phyloP scores from a whole-genome alignment of 2,329 filamentous ascomycete species.

The Elsinoe fawcettii region DNA sequence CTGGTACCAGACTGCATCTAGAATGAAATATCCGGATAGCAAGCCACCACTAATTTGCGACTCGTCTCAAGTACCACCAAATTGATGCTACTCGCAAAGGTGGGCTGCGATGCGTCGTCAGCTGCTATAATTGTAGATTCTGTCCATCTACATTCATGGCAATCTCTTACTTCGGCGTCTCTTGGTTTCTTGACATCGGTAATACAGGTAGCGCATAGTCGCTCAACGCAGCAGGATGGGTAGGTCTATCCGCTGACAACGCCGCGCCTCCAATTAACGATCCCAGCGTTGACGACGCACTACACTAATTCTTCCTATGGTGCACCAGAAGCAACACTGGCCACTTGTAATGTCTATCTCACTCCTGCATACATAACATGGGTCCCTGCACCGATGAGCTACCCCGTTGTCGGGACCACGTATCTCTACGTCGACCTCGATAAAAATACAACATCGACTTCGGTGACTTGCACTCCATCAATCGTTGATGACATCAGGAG shows the following conservation, averaged over 20 bases:
- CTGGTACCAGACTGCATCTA: too few species aligned
- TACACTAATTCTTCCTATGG: not conserved
- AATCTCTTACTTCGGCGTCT: not conserved
- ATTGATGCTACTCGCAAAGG: not conserved
- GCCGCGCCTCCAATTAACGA: not conserved
- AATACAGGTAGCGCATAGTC: too few species aligned
- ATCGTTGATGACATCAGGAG: not conserved
- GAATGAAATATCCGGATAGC: too few species aligned
- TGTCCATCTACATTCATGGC: not conserved
- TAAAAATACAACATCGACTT: not conserved
- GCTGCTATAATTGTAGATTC: not conserved
- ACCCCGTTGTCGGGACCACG: not conserved
- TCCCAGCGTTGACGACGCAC: not conserved
- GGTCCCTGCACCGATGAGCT: not conserved
- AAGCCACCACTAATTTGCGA: not conserved
- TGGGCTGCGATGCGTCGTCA: not conserved
- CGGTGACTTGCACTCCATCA: slow-evolving; percentile 7
- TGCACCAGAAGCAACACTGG: not conserved
- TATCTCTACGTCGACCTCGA: slow-evolving; percentile 1
- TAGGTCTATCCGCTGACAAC: too few species aligned
- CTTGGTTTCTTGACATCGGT: too few species aligned
- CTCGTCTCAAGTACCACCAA: not conserved
- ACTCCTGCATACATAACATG: not conserved
- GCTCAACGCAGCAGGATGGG: too few species aligned
- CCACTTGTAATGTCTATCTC: not conserved